Evolutionary conservation across 352 stramenopile genomes (phyloP), one percentile per base, ranked within the genome.

Genomic region (Phytophthora citrophthora): DNA sequence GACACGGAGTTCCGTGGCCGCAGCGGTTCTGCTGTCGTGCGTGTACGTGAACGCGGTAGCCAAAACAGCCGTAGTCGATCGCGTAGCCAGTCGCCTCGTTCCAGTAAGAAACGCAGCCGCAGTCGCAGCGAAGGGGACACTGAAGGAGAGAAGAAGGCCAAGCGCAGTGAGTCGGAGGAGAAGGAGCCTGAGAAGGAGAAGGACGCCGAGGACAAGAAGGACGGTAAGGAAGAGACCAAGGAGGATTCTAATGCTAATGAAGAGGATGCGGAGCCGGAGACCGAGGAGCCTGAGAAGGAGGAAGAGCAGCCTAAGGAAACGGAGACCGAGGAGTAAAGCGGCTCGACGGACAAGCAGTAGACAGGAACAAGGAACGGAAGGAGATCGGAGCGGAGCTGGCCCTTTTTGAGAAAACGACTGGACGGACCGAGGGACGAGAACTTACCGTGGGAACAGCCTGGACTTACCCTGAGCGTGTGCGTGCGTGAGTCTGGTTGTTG

Each of bases 1-100:
- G 80, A 89, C 54, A 67, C 72, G 32, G 79, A 89, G 40, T 83
- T 92, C 61, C 68, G 73, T 16, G 77, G 73, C 44, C 76, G 78
- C 23, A 81, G 65, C 9, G 81, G 87, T 11, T 13, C 29, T 13
- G 8, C 29, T 34, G 70, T 80, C 26, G 57, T 77, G 23, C 81
- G 70, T 65, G 81, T 91, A 26, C 78, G 81, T 15, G 78, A 90
- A 18, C 77, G 74, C 24, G 56, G 44, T 3, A 48, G 60, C 18
- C 81, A 72, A 16, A 65, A 63, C 9, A 86, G 76, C 34, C 56
- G 70, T 4, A 84, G 79, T 44, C 64, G 56, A 9, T 87, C 76
- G 44, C 57, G 65, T 5, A 88, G 77, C 31, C 81, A 66, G 26
- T 32, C 36, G 45, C 69, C 68, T 36, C 74, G 70, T 38, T 71